Conservation (phyloP, 1,139 yeast genomes). For the Yueomyces sp. region DNA sequence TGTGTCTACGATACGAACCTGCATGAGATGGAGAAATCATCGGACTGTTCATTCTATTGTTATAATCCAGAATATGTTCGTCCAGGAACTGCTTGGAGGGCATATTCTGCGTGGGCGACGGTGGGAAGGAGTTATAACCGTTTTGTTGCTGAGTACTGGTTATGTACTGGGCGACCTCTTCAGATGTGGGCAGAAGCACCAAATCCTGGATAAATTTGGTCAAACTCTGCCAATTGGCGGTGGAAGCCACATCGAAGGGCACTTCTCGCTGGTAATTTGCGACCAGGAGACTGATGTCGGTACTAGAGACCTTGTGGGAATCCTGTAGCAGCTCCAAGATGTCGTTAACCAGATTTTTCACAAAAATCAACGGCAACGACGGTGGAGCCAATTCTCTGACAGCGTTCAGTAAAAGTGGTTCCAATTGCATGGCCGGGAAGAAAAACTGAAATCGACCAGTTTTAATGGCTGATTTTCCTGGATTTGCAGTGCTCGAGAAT, state of each 20-base stretch:
- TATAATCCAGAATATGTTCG: background rate
- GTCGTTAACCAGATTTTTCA: background rate
- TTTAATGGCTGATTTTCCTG: no score
- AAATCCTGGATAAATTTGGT: background rate
- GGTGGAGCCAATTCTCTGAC: background rate
- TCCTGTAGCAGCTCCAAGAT: background rate
- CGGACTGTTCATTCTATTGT: background rate
- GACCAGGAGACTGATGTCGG: background rate
- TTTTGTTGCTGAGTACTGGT: no score
- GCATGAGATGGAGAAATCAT: constrained; percentile 14
- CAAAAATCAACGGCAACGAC: background rate
- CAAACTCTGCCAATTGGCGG: background rate
- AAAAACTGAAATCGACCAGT: no score
- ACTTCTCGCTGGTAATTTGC: background rate
- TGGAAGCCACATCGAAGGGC: background rate
- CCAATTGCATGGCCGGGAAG: background rate
- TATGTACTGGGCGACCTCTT: background rate
- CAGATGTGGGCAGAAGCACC: background rate
- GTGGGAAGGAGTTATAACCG: background rate
- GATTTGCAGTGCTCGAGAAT: no score
- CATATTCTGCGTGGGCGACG: background rate
- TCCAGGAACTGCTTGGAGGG: background rate
- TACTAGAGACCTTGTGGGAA: background rate
- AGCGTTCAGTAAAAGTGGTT: background rate
- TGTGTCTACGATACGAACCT: constrained; percentile 28